Base-by-base conservation (phyloP, 2,329 filamentous ascomycete species). In the Cordyceps militaris region DNA sequence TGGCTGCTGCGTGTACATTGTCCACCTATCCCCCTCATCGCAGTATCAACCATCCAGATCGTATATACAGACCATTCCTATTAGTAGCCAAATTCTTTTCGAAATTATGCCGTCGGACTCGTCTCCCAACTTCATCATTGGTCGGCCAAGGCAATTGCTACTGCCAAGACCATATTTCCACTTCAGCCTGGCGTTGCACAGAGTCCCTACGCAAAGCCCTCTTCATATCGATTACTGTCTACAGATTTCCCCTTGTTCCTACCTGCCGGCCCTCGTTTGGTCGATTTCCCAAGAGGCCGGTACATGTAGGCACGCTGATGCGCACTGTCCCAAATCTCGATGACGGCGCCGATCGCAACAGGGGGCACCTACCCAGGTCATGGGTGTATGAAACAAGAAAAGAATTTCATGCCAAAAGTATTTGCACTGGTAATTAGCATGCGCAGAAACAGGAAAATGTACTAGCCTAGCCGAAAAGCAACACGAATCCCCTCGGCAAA, bases 291-390 rank as follows among this genome's bases (percentile, higher is more conserved):
- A 56, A 48, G 43, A 32, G 19, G 14, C 32, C 43, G 26, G 43
- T 23, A 26, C 26, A 30, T 34, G 23, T 40, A 16, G n/a, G n/a
- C n/a, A n/a, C n/a, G 10, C 43, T 40, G 53, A 48, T 56, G 43
- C 42, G n/a, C 42, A 38, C 13, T 14, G 30, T 40, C 34, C 38
- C 21, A 14, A 48, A 56, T 56, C 53, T 56, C 53, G 53, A 56
- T 56, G 53, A 55, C 28, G 36, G 19, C 19, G 51, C 16, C 51
- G 51, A 55, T 55, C 51, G 40, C 42, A 23, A 43, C 26, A 53
- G 26, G 50, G 50, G 36, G 36, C 34, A 50, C 21, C 6, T 38
- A 14, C 42, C 14, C 14, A 16, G 43, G 24, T 7, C 6, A 11
- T 32, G 14, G 32, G 47, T 30, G 47, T 24, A 32, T 36, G 14